These are phyloP conservation scores for Aspergillus quadricinctus DNA, from an alignment of 2,329 filamentous ascomycete genomes.

Conservation along the genomic window DNA sequence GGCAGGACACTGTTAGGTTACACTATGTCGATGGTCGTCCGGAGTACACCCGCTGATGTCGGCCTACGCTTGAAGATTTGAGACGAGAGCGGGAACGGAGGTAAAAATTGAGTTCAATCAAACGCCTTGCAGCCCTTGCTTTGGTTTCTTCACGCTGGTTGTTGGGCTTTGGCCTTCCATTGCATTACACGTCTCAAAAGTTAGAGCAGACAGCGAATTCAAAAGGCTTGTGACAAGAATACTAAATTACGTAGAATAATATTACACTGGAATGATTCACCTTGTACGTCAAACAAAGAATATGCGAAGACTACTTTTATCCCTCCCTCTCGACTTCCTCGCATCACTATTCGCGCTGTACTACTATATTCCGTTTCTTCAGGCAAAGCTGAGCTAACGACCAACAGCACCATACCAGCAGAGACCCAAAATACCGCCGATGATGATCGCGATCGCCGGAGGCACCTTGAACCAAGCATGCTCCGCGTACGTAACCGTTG, in stretches of 20 bases:
- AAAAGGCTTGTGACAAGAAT: neutral
- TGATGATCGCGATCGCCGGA: constrained; percentile 42
- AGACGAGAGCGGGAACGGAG: neutral
- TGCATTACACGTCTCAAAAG: neutral
- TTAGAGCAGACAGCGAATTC: neutral
- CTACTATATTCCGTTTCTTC: neutral
- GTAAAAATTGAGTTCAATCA: neutral
- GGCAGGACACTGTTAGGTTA: neutral
- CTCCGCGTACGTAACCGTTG: constrained; percentile 47
- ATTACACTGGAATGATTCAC: neutral
- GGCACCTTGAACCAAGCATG: constrained; percentile 47
- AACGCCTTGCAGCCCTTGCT: neutral
- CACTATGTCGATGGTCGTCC: neutral
- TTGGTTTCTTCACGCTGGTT: neutral
- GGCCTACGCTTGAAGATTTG: neutral
- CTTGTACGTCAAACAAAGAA: neutral
- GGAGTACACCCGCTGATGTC: neutral
- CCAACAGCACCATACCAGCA: constrained; percentile 45
- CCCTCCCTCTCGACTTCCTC: neutral
- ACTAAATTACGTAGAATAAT: neutral
- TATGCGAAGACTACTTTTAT: neutral
- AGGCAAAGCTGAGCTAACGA: neutral
- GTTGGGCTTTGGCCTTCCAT: neutral
- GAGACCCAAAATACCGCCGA: constrained; percentile 47
- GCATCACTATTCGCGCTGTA: neutral